A percentile compares a stretch with the other conserved stretches of the same genome.
These are phyloP conservation scores for Paracorniculantispora psalliotae DNA, from an alignment of 2,329 filamentous ascomycete genomes.

Conservation along the genomic window DNA sequence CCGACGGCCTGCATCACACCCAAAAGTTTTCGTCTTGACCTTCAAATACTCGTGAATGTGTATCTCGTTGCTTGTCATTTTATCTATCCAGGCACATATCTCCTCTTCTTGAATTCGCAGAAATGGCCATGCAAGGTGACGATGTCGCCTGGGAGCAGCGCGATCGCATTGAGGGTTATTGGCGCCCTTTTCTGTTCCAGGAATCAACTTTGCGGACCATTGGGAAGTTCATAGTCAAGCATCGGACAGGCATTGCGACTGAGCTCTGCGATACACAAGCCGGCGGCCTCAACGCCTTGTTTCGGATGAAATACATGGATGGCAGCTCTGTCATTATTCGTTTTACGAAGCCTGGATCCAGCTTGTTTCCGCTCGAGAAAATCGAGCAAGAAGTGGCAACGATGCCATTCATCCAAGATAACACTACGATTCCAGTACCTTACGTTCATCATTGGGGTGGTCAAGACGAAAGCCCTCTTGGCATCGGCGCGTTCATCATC, in stretches of 20 bases:
- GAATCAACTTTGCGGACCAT: neutral
- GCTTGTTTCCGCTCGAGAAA: conserved; percentile 16
- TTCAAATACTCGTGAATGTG: no score
- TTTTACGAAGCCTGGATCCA: conserved; percentile 13
- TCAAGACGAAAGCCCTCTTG: conserved; percentile 15
- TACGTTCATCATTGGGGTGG: conserved; percentile 15
- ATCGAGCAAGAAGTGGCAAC: conserved; percentile 14
- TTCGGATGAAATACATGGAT: neutral
- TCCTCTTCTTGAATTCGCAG: no score
- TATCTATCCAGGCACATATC: no score
- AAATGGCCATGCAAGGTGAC: neutral
- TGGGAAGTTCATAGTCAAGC: neutral
- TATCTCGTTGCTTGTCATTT: no score
- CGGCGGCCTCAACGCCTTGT: neutral
- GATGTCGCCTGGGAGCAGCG: neutral
- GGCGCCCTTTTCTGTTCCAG: neutral
- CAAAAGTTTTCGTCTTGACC: no score
- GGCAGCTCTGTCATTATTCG: conserved; percentile 1
- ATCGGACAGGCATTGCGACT: neutral
- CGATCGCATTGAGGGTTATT: neutral
- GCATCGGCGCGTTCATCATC: conserved; percentile 16
- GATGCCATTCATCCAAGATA: conserved; percentile 14
- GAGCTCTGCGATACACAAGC: neutral
- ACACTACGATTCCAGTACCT: conserved; percentile 15
- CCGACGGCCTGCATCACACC: no score